Conservation (phyloP, 2,329 filamentous ascomycete species). For the Arthrobotrys sinensis region DNA sequence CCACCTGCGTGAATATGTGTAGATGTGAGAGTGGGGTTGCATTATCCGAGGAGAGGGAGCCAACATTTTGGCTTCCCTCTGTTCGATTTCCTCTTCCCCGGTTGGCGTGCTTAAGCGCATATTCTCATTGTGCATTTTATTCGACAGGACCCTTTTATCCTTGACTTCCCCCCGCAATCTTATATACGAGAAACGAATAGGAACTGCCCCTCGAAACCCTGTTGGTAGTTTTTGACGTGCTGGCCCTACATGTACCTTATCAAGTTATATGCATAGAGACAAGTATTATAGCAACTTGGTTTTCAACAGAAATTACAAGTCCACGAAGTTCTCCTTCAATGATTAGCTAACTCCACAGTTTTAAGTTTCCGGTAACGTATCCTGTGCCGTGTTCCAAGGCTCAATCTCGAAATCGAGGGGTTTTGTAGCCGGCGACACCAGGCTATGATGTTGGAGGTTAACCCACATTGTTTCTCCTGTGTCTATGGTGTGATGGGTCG, state of each 20-base stretch:
- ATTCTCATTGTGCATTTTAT: constrained; percentile 36
- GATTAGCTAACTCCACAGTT: constrained; percentile 36
- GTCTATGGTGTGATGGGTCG: constrained; percentile 35
- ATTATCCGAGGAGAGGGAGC: constrained; percentile 45
- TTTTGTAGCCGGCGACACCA: constrained; percentile 14
- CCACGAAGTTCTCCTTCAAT: constrained; percentile 19
- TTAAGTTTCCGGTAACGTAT: constrained; percentile 38
- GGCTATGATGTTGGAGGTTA: constrained; percentile 21
- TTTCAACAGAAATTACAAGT: constrained; percentile 33
- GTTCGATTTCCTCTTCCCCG: constrained; percentile 50
- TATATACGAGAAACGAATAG: constrained; percentile 46
- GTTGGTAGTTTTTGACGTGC: constrained; percentile 41
- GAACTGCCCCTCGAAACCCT: constrained; percentile 37
- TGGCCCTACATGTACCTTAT: constrained; percentile 51
- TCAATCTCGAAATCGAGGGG: constrained; percentile 38
- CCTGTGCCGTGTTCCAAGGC: constrained; percentile 51
- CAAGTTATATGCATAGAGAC: constrained; percentile 46
- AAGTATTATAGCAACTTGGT: constrained; percentile 42
- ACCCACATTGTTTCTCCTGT: constrained; percentile 30
- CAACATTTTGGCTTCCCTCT: constrained; percentile 32
- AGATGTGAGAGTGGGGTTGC: constrained; percentile 58
- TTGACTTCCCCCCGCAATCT: constrained; percentile 49
- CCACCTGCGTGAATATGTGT: constrained; percentile 46
- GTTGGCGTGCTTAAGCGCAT: constrained; percentile 55
- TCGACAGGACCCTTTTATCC: constrained; percentile 47